Evolutionary conservation across 306 rosid genomes (phyloP).

Genomic region (Vigna hirtella): DNA sequence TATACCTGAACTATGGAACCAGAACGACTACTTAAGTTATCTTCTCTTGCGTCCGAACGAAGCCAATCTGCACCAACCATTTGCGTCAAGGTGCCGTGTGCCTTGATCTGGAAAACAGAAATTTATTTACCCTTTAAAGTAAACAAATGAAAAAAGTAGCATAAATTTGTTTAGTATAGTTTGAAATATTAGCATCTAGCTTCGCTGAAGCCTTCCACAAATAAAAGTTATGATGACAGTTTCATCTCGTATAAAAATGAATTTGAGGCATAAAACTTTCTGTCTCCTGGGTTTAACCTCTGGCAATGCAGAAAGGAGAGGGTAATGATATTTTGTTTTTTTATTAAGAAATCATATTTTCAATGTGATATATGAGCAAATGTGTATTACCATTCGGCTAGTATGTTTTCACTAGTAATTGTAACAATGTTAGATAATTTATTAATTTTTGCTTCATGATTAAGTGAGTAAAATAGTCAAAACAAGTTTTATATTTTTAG

Average conservation of each 20-base stretch:
- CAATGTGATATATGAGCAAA: too few species aligned
- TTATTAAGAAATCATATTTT: too few species aligned
- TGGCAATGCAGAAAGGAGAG: too few species aligned
- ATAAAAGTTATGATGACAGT: background rate
- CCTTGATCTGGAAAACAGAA: constrained; percentile 64
- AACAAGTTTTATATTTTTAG: background rate
- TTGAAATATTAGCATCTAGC: background rate
- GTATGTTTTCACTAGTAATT: too few species aligned
- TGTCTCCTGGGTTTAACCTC: too few species aligned
- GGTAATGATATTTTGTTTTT: too few species aligned
- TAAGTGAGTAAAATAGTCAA: background rate
- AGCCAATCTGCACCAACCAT: constrained; percentile 92
- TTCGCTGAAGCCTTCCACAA: constrained; percentile 14
- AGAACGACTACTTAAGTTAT: constrained; percentile 71
- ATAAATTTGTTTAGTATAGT: constrained; percentile 4
- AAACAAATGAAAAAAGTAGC: background rate
- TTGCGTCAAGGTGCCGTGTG: constrained; percentile 70
- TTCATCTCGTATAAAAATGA: background rate
- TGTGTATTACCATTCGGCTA: too few species aligned
- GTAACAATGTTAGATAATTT: too few species aligned
- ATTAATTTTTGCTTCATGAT: background rate
- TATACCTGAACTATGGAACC: constrained; percentile 77
- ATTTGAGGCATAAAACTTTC: background rate
- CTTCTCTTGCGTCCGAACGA: constrained; percentile 67
- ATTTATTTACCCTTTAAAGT: constrained; percentile 3